Conservation (phyloP, 768 basidiomycete species). For the Pisolithus marmoratus region DNA sequence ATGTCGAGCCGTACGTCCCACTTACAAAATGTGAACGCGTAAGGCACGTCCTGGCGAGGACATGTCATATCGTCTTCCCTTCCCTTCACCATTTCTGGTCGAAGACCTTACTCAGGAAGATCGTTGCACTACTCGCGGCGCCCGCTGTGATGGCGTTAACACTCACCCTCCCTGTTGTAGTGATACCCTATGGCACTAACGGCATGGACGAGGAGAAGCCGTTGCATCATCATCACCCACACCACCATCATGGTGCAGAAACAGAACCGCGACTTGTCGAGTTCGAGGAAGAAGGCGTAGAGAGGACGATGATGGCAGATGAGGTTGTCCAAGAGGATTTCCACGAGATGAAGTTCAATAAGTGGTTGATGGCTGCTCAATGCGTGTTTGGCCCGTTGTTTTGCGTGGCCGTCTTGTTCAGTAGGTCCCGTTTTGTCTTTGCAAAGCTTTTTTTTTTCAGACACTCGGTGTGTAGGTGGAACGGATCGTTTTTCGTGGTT, state of each 20-base stretch:
- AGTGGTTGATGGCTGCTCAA: slow-evolving; percentile 83
- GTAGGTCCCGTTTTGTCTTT: slow-evolving; percentile 49
- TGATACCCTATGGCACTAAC: slow-evolving; percentile 43
- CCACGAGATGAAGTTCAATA: slow-evolving; percentile 61
- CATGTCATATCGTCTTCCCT: slow-evolving; percentile 73
- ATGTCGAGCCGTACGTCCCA: slow-evolving; percentile 39
- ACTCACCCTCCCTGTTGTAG: slow-evolving; percentile 86
- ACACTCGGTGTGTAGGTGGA: slow-evolving; percentile 33
- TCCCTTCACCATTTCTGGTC: slow-evolving; percentile 68
- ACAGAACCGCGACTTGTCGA: slow-evolving; percentile 42
- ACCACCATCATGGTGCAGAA: slow-evolving; percentile 28
- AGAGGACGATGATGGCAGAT: slow-evolving; percentile 64
- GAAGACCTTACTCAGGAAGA: slow-evolving; percentile 65
- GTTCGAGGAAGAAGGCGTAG: slow-evolving; percentile 73
- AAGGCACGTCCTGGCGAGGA: slow-evolving; percentile 31
- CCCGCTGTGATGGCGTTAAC: slow-evolving; percentile 86
- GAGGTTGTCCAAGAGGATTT: slow-evolving; percentile 67
- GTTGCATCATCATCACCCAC: slow-evolving; percentile 9
- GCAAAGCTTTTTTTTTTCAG: neutral
- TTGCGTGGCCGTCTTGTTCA: slow-evolving; percentile 67
- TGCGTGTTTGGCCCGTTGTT: slow-evolving; percentile 81
- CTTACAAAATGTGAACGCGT: slow-evolving; percentile 36
- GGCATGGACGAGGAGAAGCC: slow-evolving; percentile 19
- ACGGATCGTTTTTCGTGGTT: slow-evolving; percentile 43
- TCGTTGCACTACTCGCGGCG: slow-evolving; percentile 74